Conservation (phyloP, 345 rosid genomes). For the Eucalyptus victrix region DNA sequence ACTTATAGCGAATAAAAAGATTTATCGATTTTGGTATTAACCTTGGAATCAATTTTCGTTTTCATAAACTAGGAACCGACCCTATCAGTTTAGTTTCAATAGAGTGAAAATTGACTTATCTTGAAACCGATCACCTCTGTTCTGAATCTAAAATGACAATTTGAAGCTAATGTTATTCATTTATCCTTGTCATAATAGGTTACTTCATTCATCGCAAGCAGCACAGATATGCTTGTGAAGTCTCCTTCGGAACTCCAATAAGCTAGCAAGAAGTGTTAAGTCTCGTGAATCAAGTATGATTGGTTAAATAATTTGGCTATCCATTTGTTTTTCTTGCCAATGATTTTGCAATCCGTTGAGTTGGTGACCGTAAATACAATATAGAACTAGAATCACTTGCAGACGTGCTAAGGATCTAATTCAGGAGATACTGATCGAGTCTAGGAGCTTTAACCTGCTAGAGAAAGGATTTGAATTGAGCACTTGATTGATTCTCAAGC, state of each 20-base stretch:
- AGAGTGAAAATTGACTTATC: no score
- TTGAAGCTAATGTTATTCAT: background rate
- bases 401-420: background rate
- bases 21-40: no score
- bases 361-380: background rate
- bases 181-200: background rate
- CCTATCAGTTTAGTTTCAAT: no score
- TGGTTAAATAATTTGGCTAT: background rate
- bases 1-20: no score
- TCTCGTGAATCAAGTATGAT: background rate
- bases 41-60: no score
- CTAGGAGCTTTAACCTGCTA: background rate
- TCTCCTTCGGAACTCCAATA: background rate
- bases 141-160: background rate
- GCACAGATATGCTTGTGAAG: background rate
- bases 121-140: fast-evolving
- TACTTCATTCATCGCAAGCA: background rate
- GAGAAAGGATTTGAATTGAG: no score
- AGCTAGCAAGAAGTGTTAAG: background rate
- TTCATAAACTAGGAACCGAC: no score
- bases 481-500: no score
- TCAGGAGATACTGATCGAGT: background rate
- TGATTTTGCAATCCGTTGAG: background rate
- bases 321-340: background rate
- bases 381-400: background rate